Percentiles rank a stretch among this genome's conserved stretches.
Conservation (phyloP, 2,329 filamentous ascomycete species). For the Pyricularia grisea region DNA sequence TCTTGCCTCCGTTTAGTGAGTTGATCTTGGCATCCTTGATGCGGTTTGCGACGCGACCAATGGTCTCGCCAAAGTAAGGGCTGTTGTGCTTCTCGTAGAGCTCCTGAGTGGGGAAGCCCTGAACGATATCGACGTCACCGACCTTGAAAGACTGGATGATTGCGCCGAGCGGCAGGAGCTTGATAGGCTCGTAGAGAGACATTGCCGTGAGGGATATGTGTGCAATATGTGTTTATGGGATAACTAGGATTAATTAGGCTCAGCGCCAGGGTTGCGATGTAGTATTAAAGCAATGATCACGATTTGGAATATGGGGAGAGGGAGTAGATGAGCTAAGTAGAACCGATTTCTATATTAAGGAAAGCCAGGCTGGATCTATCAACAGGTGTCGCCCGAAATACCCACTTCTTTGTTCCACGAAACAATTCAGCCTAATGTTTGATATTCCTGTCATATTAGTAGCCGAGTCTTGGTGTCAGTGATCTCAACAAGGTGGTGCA, state of each 20-base stretch:
- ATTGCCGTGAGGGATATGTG: slow-evolving; percentile 17
- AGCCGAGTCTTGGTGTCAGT: background rate
- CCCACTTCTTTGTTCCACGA: background rate
- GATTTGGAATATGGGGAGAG: background rate
- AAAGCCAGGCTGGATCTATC: background rate
- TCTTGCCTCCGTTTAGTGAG: slow-evolving; percentile 56
- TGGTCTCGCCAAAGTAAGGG: slow-evolving; percentile 86
- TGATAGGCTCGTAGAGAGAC: slow-evolving; percentile 41
- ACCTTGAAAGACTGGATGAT: slow-evolving; percentile 76
- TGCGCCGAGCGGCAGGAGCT: slow-evolving; percentile 66
- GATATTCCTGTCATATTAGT: background rate
- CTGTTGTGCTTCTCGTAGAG: slow-evolving; percentile 68
- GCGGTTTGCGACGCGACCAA: slow-evolving; percentile 78
- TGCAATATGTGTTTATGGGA: background rate
- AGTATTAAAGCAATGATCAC: background rate
- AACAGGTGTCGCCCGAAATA: background rate
- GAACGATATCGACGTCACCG: slow-evolving; percentile 75
- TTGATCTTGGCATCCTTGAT: slow-evolving; percentile 63
- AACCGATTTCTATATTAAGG: background rate
- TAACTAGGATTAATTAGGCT: background rate
- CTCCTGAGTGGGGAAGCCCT: slow-evolving; percentile 68
- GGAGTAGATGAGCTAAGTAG: background rate
- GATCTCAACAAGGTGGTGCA: background rate
- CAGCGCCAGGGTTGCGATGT: background rate
- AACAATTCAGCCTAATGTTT: background rate